Evolutionary conservation across 2,329 filamentous ascomycete genomes (phyloP).

Genomic region (Penicillium aurantiogriseum): DNA sequence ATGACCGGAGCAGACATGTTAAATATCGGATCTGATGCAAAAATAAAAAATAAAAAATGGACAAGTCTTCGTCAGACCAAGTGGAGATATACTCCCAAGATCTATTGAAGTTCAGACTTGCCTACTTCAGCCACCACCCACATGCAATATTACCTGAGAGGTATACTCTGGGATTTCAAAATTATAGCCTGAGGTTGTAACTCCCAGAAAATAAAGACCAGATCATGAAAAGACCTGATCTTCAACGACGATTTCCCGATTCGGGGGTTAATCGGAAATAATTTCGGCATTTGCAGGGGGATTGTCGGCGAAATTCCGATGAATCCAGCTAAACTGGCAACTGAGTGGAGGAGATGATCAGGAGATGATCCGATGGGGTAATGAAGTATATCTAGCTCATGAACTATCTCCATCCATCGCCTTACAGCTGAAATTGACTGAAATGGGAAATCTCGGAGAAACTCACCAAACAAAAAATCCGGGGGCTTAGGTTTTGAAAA

Average conservation of each 20-base stretch:
- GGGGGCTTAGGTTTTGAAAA: not conserved
- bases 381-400: not conserved
- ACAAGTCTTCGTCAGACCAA: not conserved
- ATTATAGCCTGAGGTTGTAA: not conserved
- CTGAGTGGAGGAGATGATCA: not conserved
- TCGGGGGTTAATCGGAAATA: constrained; percentile 18
- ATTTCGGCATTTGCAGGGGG: constrained; percentile 14
- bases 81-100: not conserved
- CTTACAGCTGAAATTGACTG: not conserved
- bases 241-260: not conserved
- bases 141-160: not conserved
- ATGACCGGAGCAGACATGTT: not conserved
- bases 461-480: constrained; percentile 7
- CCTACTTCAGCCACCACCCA: not conserved
- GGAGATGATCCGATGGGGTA: not conserved
- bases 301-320: constrained; percentile 22
- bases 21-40: not conserved
- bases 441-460: constrained; percentile 22
- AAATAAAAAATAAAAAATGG: not conserved
- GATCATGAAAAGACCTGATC: not conserved
- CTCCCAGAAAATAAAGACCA: not conserved
- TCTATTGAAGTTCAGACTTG: not conserved
- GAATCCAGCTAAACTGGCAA: too few species aligned
- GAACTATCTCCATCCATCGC: not conserved
- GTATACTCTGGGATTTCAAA: not conserved